Conservation (phyloP, 2,329 filamentous ascomycete species). For the Penicillium verrucosum region DNA sequence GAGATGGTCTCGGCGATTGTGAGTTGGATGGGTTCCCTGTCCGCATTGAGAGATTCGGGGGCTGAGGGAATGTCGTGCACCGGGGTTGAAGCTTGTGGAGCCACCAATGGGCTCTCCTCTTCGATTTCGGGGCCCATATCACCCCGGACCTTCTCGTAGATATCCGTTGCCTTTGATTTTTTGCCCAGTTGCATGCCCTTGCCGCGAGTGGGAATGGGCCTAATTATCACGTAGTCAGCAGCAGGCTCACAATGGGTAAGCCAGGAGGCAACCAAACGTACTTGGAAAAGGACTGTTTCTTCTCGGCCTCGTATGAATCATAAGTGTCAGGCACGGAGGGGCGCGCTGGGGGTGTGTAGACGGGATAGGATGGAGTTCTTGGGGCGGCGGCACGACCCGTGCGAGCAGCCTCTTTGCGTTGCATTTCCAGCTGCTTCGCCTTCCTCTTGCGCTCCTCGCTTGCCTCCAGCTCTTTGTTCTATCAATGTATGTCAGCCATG, state of each 20-base stretch:
- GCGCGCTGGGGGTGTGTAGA: slow-evolving; percentile 77
- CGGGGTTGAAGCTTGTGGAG: slow-evolving; percentile 52
- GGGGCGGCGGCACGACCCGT: slow-evolving; percentile 65
- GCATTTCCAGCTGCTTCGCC: slow-evolving; percentile 97
- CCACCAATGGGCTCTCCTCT: slow-evolving; percentile 66
- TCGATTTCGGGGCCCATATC: slow-evolving; percentile 87
- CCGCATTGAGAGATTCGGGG: slow-evolving; percentile 63
- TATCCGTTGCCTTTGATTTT: slow-evolving; percentile 96
- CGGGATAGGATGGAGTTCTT: slow-evolving; percentile 78
- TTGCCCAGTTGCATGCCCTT: slow-evolving; percentile 99
- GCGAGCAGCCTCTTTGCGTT: slow-evolving; percentile 91
- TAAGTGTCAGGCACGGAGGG: slow-evolving; percentile 76
- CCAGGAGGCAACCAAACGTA: slow-evolving; percentile 42
- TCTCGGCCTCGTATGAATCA: slow-evolving; percentile 93
- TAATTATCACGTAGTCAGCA: slow-evolving; percentile 45
- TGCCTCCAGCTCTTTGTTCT: slow-evolving; percentile 98
- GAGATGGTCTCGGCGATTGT: slow-evolving; percentile 87
- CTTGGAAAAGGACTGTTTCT: slow-evolving; percentile 88
- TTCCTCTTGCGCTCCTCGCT: slow-evolving; percentile 98
- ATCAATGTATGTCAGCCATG: slow-evolving; percentile 25
- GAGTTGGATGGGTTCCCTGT: slow-evolving; percentile 82
- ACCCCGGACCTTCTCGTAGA: slow-evolving; percentile 91
- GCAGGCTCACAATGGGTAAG: not conserved
- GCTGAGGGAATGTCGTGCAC: slow-evolving; percentile 53
- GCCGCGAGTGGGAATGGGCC: slow-evolving; percentile 65